Evolutionary conservation across 129 eudicot species (phyloP).

Genomic region (Rutidosis leptorrhynchoides): DNA sequence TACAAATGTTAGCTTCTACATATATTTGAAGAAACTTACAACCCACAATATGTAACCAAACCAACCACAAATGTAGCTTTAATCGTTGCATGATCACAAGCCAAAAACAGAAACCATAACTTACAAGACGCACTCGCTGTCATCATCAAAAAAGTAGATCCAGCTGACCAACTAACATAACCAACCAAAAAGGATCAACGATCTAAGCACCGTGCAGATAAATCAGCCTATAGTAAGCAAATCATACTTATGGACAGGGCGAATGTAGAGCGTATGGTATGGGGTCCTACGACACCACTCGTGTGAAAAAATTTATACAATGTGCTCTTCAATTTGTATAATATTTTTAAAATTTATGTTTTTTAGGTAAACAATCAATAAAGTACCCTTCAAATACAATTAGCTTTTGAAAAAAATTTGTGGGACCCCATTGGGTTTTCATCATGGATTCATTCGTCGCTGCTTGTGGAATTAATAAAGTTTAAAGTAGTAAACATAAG

Average conservation of each 20-base stretch:
- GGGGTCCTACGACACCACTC: too few species aligned
- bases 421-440: too few species aligned
- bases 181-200: conserved; percentile 16
- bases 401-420: too few species aligned
- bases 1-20: conserved; percentile 27
- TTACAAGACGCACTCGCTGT: conserved; percentile 9
- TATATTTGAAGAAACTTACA: conserved; percentile 15
- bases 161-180: conserved; percentile 16
- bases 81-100: background rate
- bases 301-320: too few species aligned
- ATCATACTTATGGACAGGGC: background rate
- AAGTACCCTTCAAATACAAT: too few species aligned
- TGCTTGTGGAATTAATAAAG: background rate
- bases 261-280: too few species aligned
- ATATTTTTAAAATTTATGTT: too few species aligned
- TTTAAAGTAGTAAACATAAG: background rate
- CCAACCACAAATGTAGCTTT: conserved; percentile 10
- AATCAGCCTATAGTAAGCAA: background rate
- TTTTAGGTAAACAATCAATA: too few species aligned
- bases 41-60: conserved; percentile 16
- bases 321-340: too few species aligned
- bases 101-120: conserved; percentile 23
- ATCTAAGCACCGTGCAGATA: conserved; percentile 6
- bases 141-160: conserved; percentile 25
- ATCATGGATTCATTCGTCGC: too few species aligned